Evolutionary conservation across 495 filamentous ascomycete species (phyloP), one percentile per base, ranked within the genome.

Genomic region (Glarea lozoyensis): DNA sequence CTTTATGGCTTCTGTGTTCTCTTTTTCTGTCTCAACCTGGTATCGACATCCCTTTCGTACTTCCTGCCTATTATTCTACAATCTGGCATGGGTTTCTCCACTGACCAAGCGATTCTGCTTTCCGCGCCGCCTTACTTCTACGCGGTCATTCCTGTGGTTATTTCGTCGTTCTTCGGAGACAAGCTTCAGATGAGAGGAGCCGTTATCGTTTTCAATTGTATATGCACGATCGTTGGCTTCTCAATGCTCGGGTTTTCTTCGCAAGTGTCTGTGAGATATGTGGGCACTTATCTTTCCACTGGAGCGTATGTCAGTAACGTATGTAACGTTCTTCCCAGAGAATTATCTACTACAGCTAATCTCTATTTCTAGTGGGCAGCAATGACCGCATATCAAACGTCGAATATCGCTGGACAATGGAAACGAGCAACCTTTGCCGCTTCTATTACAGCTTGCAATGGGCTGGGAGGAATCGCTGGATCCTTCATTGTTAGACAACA

Each of bases 81-180:
- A 48, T 67, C 65, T 20, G 84, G 82, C 0, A 79, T 89, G 69
- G 82, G 82, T 0, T 88, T 86, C 49, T 74, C 72, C 37, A 64
- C 70, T 16, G 70, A 84, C 47, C 59, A 76, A 29, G 64, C 81
- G 0, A 86, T 88, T 42, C 60, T 88, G 1, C 75, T 89, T 12
- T 79, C 79, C 3, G 82, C 81, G 0, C 83, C 83, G 44, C 84
- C 84, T 1, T 88, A 87, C 52, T 87, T 86, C 55, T 88, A 80
- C 54, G 75, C 83, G 4, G 74, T 81, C 2, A 67, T 87, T 3
- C 83, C 83, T 0, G 82, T 83, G 2, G 56, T 88, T 4, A 45
- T 86, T 4, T 83, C 82, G 9, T 87, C 84, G 1, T 61, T 78
- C 9, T 58, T 84, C 9, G 79, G 79, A 21, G 84, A 89, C 53